Percentiles rank a stretch among this genome's conserved stretches.
Conservation (phyloP, 208 protist species). For the Crithidia expoeki region DNA sequence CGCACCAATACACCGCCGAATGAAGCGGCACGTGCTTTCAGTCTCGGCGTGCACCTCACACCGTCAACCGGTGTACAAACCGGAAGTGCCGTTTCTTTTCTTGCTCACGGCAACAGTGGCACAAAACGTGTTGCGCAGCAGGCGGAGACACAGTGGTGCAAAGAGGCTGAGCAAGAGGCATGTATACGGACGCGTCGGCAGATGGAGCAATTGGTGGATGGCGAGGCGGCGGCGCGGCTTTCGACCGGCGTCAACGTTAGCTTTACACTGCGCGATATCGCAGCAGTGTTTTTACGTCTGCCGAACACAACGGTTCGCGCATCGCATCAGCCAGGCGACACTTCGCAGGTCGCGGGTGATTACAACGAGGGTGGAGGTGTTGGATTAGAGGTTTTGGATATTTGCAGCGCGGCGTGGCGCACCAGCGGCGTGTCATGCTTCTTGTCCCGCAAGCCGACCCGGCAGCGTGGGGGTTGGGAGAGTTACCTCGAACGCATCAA, state of each 20-base stretch:
- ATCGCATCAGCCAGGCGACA: not conserved
- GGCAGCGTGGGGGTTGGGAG: constrained; percentile 52
- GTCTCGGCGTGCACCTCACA: too few species aligned
- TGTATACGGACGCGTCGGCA: constrained; percentile 15
- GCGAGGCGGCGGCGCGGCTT: constrained; percentile 11
- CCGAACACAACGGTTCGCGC: constrained; percentile 25
- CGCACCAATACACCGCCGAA: not conserved
- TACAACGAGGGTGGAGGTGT: not conserved
- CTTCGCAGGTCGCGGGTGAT: too few species aligned
- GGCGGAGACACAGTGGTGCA: constrained; percentile 16
- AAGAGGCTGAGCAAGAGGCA: constrained; percentile 3
- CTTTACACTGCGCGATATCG: constrained; percentile 70
- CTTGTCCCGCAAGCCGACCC: constrained; percentile 45
- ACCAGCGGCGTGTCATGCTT: constrained; percentile 65
- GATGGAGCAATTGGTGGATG: constrained; percentile 33
- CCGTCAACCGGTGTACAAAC: not conserved
- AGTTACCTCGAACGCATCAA: constrained; percentile 69
- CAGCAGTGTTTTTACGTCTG: constrained; percentile 56
- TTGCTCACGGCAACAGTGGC: not conserved
- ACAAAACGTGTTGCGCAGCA: not conserved
- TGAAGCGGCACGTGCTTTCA: too few species aligned
- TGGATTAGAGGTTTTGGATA: constrained; percentile 43
- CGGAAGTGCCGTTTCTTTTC: too few species aligned
- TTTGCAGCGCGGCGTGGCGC: constrained; percentile 49
- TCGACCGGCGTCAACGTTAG: constrained; percentile 64